phyloP scores from a whole-genome alignment of 176 grass and related monocot genomes.

The Oryza glaberrima region DNA sequence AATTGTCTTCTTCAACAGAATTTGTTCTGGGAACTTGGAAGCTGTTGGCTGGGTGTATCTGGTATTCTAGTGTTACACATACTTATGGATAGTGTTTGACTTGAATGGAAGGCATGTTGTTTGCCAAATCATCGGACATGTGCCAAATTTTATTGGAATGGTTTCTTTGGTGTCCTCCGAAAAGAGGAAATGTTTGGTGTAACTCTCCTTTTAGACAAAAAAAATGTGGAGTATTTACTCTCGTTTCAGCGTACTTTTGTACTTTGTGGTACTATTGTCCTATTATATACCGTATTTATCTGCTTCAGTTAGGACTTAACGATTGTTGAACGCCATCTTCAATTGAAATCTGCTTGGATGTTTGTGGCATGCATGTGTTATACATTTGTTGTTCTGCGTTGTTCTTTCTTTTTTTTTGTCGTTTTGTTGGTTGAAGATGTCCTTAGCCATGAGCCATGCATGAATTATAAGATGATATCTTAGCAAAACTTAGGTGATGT shows the following conservation, averaged over 20 bases:
- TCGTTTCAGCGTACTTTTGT: no score
- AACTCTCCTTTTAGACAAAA: no score
- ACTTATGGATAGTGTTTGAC: background rate
- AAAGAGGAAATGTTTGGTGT: background rate
- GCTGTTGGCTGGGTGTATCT: background rate
- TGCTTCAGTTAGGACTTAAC: background rate
- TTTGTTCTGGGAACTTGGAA: background rate
- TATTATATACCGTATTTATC: background rate
- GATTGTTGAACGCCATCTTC: background rate
- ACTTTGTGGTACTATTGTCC: no score
- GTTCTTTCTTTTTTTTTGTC: no score
- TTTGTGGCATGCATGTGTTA: background rate
- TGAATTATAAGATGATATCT: background rate
- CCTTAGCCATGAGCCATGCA: background rate
- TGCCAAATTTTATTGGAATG: background rate
- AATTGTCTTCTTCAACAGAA: conserved; percentile 3
- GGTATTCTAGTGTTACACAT: no score
- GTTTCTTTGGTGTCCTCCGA: background rate
- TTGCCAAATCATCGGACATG: background rate
- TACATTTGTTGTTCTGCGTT: background rate
- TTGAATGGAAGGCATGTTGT: background rate
- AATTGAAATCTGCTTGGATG: background rate
- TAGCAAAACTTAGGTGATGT: background rate
- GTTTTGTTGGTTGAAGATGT: background rate
- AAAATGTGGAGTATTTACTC: no score